These are phyloP conservation scores for Podaxis sp. DNA, from an alignment of 768 basidiomycete genomes.

Conservation along the genomic window DNA sequence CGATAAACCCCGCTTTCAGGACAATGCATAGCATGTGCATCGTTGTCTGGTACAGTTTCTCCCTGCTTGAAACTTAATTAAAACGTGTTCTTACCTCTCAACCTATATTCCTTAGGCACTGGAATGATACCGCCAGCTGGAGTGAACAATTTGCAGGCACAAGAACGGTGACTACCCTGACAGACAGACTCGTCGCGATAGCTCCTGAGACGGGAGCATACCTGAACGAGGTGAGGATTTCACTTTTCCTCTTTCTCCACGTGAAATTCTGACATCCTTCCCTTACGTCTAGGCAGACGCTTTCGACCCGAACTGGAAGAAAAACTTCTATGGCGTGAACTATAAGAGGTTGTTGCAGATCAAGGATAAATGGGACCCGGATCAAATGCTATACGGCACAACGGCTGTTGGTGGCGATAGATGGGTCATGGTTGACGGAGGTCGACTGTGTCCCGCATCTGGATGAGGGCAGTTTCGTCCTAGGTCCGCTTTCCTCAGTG, in stretches of 20 bases:
- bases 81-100: background rate
- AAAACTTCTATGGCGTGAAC: conserved; percentile 19
- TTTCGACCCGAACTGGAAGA: conserved; percentile 20
- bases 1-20: conserved; percentile 20
- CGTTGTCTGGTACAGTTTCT: conserved; percentile 10
- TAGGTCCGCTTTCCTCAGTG: background rate
- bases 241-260: background rate
- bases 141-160: conserved; percentile 14
- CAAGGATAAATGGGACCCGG: conserved; percentile 19
- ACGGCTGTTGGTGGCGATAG: conserved; percentile 20
- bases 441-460: conserved; percentile 12
- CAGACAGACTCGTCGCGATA: conserved; percentile 15
- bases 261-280: background rate
- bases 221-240: conserved; percentile 18
- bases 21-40: conserved; percentile 16
- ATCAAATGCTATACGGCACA: conserved; percentile 19
- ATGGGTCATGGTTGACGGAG: conserved; percentile 14
- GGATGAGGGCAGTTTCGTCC: background rate
- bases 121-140: conserved; percentile 19
- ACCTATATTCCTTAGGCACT: conserved; percentile 6
- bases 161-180: conserved; percentile 10
- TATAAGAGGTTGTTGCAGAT: conserved; percentile 16
- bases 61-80: background rate
- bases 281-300: conserved; percentile 16
- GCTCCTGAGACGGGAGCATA: conserved; percentile 20